Percentiles rank a stretch among this genome's conserved stretches.
phyloP scores from a whole-genome alignment of 306 rosid species.

The Corylus heterophylla region DNA sequence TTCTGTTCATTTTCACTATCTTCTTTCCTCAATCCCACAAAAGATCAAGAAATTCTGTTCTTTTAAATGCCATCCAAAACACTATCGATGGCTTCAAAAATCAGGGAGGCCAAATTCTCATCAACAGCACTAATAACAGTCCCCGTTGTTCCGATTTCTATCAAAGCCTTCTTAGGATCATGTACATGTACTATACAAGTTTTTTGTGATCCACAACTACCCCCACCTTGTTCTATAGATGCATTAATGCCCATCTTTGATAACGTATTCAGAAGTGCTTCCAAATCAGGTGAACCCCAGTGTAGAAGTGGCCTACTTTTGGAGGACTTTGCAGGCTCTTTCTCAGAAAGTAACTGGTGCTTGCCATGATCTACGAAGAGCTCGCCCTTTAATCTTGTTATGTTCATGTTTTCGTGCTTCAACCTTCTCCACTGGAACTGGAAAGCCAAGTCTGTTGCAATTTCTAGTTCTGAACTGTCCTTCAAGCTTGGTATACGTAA shows the following conservation, averaged over 20 bases:
- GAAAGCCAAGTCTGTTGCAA: constrained; percentile 60
- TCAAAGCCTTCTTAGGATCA: constrained; percentile 57
- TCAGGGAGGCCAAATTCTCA: constrained; percentile 43
- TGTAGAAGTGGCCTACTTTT: constrained; percentile 41
- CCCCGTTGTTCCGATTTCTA: constrained; percentile 53
- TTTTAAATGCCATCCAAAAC: constrained; percentile 46
- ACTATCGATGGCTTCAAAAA: constrained; percentile 53
- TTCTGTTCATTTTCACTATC: neutral
- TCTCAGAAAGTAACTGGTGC: constrained; percentile 42
- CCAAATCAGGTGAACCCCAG: constrained; percentile 56
- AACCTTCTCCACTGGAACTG: constrained; percentile 61
- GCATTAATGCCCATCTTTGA: constrained; percentile 61
- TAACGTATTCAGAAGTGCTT: constrained; percentile 53
- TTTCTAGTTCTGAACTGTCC: constrained; percentile 47
- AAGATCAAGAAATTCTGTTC: neutral
- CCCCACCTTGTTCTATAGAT: constrained; percentile 27
- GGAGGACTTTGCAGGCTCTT: constrained; percentile 16
- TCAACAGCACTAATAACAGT: constrained; percentile 50
- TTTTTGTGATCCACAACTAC: constrained; percentile 34
- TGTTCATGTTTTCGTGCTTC: constrained; percentile 43
- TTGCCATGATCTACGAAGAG: constrained; percentile 49
- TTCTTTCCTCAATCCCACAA: too few relatives aligned
- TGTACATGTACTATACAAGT: constrained; percentile 31
- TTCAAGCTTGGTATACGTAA: constrained; percentile 45
- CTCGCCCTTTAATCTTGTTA: constrained; percentile 66